Conservation (phyloP, 768 basidiomycete species). For the Dentipellis fragilis region DNA sequence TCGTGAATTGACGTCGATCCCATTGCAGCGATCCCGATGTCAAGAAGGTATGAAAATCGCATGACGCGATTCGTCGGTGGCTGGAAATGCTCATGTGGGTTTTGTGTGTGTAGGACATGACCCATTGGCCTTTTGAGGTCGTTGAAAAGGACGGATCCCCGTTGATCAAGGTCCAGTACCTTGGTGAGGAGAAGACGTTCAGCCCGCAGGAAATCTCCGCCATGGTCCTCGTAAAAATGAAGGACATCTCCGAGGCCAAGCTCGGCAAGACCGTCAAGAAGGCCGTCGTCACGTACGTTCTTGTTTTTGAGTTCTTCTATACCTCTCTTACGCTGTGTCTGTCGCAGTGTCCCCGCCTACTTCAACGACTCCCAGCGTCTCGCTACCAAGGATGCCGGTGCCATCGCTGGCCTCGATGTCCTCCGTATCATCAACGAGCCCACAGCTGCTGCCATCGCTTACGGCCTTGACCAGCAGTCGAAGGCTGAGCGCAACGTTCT, state of each 20-base stretch:
- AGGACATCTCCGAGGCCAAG: conserved; percentile 99
- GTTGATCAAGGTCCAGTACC: conserved; percentile 92
- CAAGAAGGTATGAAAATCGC: conserved; percentile 53
- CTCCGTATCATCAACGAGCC: conserved; percentile 99
- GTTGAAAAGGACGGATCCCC: conserved; percentile 96
- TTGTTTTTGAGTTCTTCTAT: conserved; percentile 18
- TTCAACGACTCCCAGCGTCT: conserved; percentile 99
- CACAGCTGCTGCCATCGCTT: conserved; percentile 97
- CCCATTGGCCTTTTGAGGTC: conserved; percentile 97
- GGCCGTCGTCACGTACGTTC: conserved; percentile 78
- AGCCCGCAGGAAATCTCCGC: conserved; percentile 99
- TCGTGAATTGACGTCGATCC: conserved; percentile 2
- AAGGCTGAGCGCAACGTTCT: conserved; percentile 96
- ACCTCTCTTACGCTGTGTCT: conserved; percentile 22
- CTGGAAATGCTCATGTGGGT: conserved; percentile 1
- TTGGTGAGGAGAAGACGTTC: conserved; percentile 91
- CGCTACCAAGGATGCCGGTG: conserved; percentile 98
- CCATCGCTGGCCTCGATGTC: conserved; percentile 96
- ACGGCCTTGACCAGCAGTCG: conserved; percentile 93
- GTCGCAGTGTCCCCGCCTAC: conserved; percentile 75
- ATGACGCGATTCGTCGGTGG: background rate
- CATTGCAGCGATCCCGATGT: conserved; percentile 75
- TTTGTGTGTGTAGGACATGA: conserved; percentile 67
- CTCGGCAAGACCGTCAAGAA: conserved; percentile 98
- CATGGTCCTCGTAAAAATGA: conserved; percentile 99